Evolutionary conservation across 768 basidiomycete species (phyloP).

Genomic region (Lepiota brunneoincarnata): DNA sequence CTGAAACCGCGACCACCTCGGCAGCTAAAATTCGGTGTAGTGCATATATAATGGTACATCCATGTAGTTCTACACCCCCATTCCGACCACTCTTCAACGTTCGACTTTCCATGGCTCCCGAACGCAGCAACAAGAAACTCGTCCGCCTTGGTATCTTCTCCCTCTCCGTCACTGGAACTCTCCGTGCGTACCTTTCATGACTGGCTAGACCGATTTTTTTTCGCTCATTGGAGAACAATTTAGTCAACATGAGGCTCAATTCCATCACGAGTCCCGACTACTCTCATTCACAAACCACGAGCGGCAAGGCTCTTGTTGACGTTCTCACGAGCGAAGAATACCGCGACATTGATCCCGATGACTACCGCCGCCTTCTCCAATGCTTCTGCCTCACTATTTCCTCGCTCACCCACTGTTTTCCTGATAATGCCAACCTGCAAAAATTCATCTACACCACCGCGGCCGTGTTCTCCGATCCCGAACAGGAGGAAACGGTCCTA

Average conservation of each 20-base stretch:
- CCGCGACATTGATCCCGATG: neutral
- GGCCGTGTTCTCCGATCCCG: constrained; percentile 11
- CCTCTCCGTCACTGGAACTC: constrained; percentile 8
- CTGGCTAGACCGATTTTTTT: too few relatives aligned
- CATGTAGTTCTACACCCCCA: neutral
- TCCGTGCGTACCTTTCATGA: neutral
- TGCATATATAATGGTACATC: neutral
- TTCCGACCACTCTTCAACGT: neutral
- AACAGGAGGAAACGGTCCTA: constrained; percentile 6
- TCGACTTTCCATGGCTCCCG: neutral
- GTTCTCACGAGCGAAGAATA: constrained; percentile 10
- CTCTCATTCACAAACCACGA: constrained; percentile 7
- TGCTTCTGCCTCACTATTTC: constrained; percentile 13
- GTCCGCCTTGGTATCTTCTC: constrained; percentile 8
- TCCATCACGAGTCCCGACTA: constrained; percentile 9
- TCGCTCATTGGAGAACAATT: neutral
- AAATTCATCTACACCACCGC: constrained; percentile 12
- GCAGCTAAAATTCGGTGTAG: neutral
- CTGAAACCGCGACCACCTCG: neutral
- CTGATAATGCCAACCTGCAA: constrained; percentile 1
- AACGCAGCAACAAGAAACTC: constrained; percentile 9
- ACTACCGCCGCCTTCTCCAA: constrained; percentile 10
- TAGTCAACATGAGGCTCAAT: constrained; percentile 8
- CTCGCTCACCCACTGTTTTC: constrained; percentile 6
- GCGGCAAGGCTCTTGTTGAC: constrained; percentile 5